Evolutionary conservation across 352 stramenopile species (phyloP).

Genomic region (Pythium myriotylum): DNA sequence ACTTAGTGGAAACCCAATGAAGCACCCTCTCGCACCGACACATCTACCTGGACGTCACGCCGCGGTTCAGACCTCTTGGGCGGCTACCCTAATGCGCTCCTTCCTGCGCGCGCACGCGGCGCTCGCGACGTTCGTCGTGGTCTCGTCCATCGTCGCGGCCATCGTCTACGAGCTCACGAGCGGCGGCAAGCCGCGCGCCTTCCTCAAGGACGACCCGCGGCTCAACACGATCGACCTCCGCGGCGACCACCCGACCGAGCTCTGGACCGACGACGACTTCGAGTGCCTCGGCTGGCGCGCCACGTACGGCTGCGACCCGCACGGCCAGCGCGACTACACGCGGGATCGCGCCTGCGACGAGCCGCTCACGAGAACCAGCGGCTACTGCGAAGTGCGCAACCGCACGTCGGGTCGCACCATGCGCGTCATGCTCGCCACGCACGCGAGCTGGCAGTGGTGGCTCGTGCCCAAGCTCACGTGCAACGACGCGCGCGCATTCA

Average conservation of each 20-base stretch:
- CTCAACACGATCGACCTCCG: conserved; percentile 50
- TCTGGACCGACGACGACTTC: conserved; percentile 66
- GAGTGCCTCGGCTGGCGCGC: conserved; percentile 77
- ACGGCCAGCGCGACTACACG: conserved; percentile 43
- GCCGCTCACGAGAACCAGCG: conserved; percentile 46
- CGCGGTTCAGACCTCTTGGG: neutral
- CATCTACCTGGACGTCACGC: neutral
- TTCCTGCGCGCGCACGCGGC: conserved; percentile 38
- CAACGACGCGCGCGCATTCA: conserved; percentile 58
- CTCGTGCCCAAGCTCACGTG: conserved; percentile 57
- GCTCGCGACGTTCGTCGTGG: conserved; percentile 42
- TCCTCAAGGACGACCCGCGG: conserved; percentile 36
- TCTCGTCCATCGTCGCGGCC: conserved; percentile 41
- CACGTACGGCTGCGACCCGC: conserved; percentile 66
- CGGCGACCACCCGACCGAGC: conserved; percentile 30
- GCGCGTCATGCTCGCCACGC: conserved; percentile 74
- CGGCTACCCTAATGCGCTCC: conserved; percentile 12
- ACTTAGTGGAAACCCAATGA: neutral
- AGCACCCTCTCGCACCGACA: neutral
- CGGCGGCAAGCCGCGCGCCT: conserved; percentile 46
- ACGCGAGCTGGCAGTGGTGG: conserved; percentile 67
- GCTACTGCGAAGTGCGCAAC: conserved; percentile 78
- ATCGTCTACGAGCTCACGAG: conserved; percentile 65
- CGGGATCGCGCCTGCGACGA: conserved; percentile 51
- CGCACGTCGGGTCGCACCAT: conserved; percentile 51